A percentile compares a stretch with the other conserved stretches of the same genome.
These are phyloP conservation scores for Coccomyxa sp. DNA, from an alignment of 139 green algal species.

Conservation along the genomic window DNA sequence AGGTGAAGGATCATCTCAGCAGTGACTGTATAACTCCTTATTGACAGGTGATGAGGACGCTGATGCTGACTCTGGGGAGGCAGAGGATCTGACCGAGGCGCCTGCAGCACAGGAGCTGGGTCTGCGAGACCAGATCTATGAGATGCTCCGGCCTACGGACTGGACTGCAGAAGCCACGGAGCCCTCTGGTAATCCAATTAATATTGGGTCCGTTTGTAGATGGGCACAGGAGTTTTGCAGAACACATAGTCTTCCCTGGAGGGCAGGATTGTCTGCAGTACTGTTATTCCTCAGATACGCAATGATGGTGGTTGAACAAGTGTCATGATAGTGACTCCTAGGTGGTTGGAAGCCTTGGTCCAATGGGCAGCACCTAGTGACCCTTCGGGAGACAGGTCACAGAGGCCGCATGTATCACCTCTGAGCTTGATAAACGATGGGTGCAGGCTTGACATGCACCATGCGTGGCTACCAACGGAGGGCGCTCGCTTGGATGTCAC, in stretches of 20 bases:
- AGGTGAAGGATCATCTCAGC: background rate
- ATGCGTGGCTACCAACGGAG: conserved; percentile 59
- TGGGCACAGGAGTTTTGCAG: background rate
- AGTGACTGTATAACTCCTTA: background rate
- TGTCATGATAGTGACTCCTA: background rate
- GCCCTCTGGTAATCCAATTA: background rate
- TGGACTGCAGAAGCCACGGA: conserved; percentile 14
- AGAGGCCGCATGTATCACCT: background rate
- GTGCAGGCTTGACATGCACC: conserved; percentile 44
- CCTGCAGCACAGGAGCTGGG: background rate
- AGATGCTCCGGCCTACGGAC: conserved; percentile 7
- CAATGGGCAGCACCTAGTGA: background rate
- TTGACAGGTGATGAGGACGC: background rate
- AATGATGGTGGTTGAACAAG: background rate
- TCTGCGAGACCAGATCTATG: conserved; percentile 1
- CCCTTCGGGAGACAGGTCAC: no score
- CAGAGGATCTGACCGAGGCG: background rate
- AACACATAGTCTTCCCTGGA: background rate
- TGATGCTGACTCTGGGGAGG: background rate
- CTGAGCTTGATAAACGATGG: background rate
- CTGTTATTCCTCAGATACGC: background rate
- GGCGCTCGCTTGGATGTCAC: conserved; percentile 60
- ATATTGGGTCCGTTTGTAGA: background rate
- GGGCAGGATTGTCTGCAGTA: background rate
- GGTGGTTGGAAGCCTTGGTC: background rate